These are phyloP conservation scores for Hydnomerulius pinastri DNA, from an alignment of 768 basidiomycete species.

Conservation along the genomic window DNA sequence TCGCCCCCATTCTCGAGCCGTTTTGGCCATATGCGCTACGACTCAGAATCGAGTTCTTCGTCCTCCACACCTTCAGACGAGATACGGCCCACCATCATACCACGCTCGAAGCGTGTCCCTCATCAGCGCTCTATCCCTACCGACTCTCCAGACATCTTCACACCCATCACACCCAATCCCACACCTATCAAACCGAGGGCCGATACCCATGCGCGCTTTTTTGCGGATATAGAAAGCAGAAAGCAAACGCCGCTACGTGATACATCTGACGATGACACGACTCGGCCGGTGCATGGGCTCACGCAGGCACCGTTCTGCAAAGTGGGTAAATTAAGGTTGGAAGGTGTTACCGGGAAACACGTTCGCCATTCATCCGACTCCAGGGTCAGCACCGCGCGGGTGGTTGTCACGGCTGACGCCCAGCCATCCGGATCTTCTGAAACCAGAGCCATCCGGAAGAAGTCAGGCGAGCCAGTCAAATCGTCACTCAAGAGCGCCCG, in stretches of 20 bases:
- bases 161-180: conserved; percentile 46
- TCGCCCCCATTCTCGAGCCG: conserved; percentile 2
- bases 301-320: conserved; percentile 20
- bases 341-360: conserved; percentile 20
- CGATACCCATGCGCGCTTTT: conserved; percentile 8
- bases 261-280: conserved; percentile 32
- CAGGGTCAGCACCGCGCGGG: neutral
- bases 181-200: conserved; percentile 27
- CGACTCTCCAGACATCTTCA: conserved; percentile 29
- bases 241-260: conserved; percentile 22
- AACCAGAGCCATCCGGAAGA: conserved; percentile 72
- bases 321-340: conserved; percentile 26
- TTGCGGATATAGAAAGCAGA: conserved; percentile 14
- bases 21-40: conserved; percentile 14
- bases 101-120: conserved; percentile 40
- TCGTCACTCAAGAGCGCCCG: conserved; percentile 81
- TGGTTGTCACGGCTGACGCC: neutral
- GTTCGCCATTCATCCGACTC: conserved; percentile 27
- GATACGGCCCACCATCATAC: conserved; percentile 34
- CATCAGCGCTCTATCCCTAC: conserved; percentile 26
- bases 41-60: conserved; percentile 37
- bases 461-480: conserved; percentile 92
- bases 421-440: conserved; percentile 10
- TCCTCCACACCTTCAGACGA: conserved; percentile 40
- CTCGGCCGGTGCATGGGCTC: conserved; percentile 21